Base-by-base conservation (phyloP, 2,329 filamentous ascomycete genomes). In the Dothiorella sarmentorum region DNA sequence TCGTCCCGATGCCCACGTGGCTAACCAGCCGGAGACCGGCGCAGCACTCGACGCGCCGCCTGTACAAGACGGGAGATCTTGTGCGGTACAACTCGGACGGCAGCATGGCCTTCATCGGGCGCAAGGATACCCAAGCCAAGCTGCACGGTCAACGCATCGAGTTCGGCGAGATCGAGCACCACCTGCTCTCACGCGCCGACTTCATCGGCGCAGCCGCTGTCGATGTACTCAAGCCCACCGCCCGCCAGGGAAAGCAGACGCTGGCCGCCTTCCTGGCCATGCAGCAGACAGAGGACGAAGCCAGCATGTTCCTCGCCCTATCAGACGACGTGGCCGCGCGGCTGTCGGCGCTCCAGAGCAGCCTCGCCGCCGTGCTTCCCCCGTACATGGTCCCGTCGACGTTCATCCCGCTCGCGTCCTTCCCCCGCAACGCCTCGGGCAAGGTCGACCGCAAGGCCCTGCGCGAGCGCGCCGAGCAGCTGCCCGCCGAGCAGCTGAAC, bases 201-300 rank as follows among this genome's bases (percentile, higher is more conserved):
- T 47, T 47, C 27, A 47, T 17, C 4, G 44, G 22, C 17, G 44
- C 44, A 20, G 44, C 20, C 15, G 44, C 1, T 82, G 83, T 3
- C 66, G 67, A 57, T 69, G 67, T 47, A n/a, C 27, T 47, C 7
- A 47, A 33, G 26, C 44, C 44, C 1, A 7, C 44, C 33, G 44
- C 44, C 44, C 44, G 44, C 44, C 44, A 47, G n/a, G 44, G 47
- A 7, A 24, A 33, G 44, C 44, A 47, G 44, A 47, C 76, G n/a
- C 71, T 80, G n/a, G 72, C 75, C 6, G 71, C 76, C 10, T 72
- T 81, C 2, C 61, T 79, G 56, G 73, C 73, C 22, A 64, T 77
- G 22, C 68, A 72, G 20, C 64, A 61, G 9, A 60, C 68, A 7
- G 51, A 59, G 1, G 59, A 65, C 0, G 64, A 67, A 18, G 64